Evolutionary conservation across 768 basidiomycete species (phyloP).

Genomic region (Sarcodon aspratus): DNA sequence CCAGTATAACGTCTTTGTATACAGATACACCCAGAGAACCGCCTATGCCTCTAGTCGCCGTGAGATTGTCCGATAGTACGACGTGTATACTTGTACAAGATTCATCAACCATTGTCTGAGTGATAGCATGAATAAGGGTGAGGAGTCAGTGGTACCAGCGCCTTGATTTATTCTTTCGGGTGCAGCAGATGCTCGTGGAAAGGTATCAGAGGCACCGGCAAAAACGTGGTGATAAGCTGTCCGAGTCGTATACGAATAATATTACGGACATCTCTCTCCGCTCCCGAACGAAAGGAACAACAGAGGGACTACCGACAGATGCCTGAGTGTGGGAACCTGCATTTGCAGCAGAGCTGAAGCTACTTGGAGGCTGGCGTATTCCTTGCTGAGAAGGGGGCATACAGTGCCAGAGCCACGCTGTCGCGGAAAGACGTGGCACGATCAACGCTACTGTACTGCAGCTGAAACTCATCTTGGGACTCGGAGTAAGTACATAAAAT

Average conservation of each 20-base stretch:
- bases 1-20: conserved; percentile 97
- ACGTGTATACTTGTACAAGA: conserved; percentile 94
- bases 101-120: conserved; percentile 99
- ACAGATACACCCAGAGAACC: conserved; percentile 99
- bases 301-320: conserved; percentile 27
- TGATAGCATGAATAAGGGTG: conserved; percentile 92
- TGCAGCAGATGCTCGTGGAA: conserved; percentile 26
- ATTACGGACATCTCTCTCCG: conserved; percentile 51
- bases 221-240: conserved; percentile 63
- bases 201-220: conserved; percentile 23
- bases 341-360: conserved; percentile 68
- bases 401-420: conserved; percentile 64
- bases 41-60: conserved; percentile 79
- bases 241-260: conserved; percentile 60
- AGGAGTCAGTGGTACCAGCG: conserved; percentile 66
- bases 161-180: conserved; percentile 25
- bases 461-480: no score
- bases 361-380: conserved; percentile 63
- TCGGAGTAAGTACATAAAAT: no score
- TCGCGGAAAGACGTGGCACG: no score
- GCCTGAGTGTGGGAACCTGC: conserved; percentile 40
- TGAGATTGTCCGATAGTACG: conserved; percentile 82
- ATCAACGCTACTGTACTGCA: no score
- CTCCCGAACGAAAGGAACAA: conserved; percentile 40
- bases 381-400: conserved; percentile 60